Percentiles rank a stretch among this genome's conserved stretches.
These are phyloP conservation scores for Globomyces pollinis-pini DNA, from an alignment of 192 early-diverging fungal species.

Conservation along the genomic window DNA sequence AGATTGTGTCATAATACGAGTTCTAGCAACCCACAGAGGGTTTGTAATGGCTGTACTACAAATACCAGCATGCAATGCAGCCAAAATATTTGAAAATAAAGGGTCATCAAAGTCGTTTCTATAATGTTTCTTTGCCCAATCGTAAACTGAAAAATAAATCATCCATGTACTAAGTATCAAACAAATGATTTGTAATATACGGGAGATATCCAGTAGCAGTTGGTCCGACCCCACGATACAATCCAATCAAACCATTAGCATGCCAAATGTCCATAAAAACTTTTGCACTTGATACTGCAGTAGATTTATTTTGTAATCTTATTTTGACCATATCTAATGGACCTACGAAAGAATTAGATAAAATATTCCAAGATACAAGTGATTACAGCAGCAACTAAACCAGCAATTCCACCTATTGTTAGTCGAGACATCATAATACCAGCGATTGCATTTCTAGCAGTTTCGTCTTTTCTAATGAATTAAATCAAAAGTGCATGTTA, in stretches of 20 bases:
- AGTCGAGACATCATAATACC: too few relatives aligned
- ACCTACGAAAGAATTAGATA: too few relatives aligned
- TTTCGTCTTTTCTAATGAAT: background rate
- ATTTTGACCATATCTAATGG: conserved; percentile 94
- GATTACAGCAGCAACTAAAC: conserved; percentile 70
- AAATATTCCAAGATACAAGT: conserved; percentile 18
- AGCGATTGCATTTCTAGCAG: background rate
- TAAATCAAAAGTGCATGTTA: background rate
- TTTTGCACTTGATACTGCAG: conserved; percentile 33
- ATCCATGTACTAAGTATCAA: conserved; percentile 46
- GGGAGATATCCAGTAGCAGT: conserved; percentile 85
- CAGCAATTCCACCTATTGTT: conserved; percentile 10
- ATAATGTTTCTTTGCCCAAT: conserved; percentile 54
- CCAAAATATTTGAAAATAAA: conserved; percentile 36
- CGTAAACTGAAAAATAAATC: conserved; percentile 88
- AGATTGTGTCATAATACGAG: conserved; percentile 43
- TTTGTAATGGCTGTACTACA: conserved; percentile 72
- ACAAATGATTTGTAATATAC: too few relatives aligned
- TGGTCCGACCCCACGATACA: conserved; percentile 83
- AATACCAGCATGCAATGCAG: conserved; percentile 80
- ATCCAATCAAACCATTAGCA: conserved; percentile 78
- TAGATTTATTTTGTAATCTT: conserved; percentile 78
- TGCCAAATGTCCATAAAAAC: conserved; percentile 63
- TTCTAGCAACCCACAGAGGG: conserved; percentile 90
- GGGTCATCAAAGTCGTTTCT: background rate